Percentiles rank a stretch among this genome's conserved stretches.
phyloP scores from a whole-genome alignment of 371 early-diverging fungal genomes.

The Modicella reniformis region DNA sequence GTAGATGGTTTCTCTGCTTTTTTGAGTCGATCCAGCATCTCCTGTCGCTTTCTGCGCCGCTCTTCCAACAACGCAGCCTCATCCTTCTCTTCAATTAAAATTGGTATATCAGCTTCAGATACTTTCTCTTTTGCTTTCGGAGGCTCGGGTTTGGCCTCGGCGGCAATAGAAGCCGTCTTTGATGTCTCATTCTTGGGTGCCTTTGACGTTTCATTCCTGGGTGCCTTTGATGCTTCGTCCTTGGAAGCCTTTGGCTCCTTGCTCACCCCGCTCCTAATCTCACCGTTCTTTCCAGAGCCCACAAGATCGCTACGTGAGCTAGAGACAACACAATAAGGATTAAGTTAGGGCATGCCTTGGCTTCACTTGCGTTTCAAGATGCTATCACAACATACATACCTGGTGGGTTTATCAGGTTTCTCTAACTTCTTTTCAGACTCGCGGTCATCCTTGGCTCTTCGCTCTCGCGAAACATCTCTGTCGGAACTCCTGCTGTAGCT shows the following conservation, averaged over 20 bases:
- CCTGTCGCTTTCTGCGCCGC: constrained; percentile 46
- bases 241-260: constrained; percentile 5
- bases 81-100: constrained; percentile 48
- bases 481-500: constrained; percentile 20
- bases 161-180: not conserved
- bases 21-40: constrained; percentile 42
- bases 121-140: constrained; percentile 28
- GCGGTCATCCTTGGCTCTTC: constrained; percentile 14
- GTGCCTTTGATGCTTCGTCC: not conserved
- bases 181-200: not conserved
- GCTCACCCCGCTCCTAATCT: not conserved
- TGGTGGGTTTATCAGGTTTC: constrained; percentile 17
- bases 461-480: constrained; percentile 25
- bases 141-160: constrained; percentile 6
- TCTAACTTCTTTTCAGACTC: constrained; percentile 18
- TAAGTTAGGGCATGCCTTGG: not conserved
- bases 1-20: constrained; percentile 26
- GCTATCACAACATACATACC: constrained; percentile 10
- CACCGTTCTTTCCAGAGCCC: not conserved
- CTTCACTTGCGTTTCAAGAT: not conserved
- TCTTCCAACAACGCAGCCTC: constrained; percentile 46
- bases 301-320: constrained; percentile 11
- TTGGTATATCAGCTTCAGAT: constrained; percentile 32
- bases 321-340: not conserved
- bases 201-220: not conserved